Evolutionary conservation across 257 asterid species (phyloP).

Genomic region (Scutellaria barbata): DNA sequence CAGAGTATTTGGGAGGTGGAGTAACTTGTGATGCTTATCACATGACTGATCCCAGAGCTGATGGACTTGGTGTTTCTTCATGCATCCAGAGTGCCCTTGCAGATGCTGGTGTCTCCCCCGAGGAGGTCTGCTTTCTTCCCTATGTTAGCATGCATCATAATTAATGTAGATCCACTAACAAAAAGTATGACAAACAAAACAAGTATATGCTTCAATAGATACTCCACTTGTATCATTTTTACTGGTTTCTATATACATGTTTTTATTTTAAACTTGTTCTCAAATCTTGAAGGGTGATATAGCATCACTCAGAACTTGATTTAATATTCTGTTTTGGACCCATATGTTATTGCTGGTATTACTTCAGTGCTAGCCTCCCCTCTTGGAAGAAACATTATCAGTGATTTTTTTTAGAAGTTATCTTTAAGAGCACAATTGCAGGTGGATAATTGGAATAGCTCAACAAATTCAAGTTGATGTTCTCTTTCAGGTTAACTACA

Average conservation of each 20-base stretch:
- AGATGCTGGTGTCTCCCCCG: constrained; percentile 92
- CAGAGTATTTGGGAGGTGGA: constrained; percentile 96
- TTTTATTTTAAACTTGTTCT: background rate
- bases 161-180: background rate
- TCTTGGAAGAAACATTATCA: background rate
- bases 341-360: background rate
- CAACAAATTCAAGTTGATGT: constrained; percentile 10
- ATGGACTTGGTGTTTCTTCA: constrained; percentile 97
- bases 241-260: no score
- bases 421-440: background rate
- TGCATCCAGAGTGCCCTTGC: constrained; percentile 77
- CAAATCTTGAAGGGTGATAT: constrained; percentile 4
- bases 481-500: constrained; percentile 64
- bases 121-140: constrained; percentile 67
- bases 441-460: background rate
- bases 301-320: background rate
- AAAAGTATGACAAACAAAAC: background rate
- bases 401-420: background rate
- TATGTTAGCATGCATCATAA: background rate
- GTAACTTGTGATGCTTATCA: constrained; percentile 95
- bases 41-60: constrained; percentile 98
- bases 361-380: background rate
- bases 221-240: background rate
- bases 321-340: background rate
- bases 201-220: background rate